Evolutionary conservation across 208 protist species (phyloP).

Genomic region (Acanthamoeba lenticulata): DNA sequence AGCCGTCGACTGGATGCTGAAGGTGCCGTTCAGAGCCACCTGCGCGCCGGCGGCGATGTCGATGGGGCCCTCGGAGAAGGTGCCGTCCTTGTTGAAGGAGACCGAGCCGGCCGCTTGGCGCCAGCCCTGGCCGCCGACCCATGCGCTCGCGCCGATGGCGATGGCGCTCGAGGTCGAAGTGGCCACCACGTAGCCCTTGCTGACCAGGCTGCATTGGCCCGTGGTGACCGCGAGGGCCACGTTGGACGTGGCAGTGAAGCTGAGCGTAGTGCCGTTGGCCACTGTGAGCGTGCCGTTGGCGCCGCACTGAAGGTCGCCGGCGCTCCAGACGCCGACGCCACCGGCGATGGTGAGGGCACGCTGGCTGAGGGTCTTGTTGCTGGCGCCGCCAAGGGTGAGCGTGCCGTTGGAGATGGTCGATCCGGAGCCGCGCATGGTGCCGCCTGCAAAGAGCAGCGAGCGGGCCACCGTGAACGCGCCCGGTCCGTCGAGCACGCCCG

Average conservation of each 20-base stretch:
- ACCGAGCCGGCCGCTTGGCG: not conserved
- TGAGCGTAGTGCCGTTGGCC: not conserved
- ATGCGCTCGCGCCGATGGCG: not conserved
- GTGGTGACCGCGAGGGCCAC: not conserved
- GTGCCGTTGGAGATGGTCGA: conserved; percentile 1
- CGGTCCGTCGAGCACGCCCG: not conserved
- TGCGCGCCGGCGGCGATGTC: not conserved
- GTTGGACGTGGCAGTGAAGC: not conserved
- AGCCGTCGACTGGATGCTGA: not conserved
- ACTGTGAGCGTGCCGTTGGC: not conserved
- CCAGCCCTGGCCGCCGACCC: not conserved
- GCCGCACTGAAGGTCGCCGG: conserved; percentile 13
- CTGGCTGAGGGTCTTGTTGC: not conserved
- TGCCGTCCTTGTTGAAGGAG: conserved; percentile 34
- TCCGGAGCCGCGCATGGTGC: conserved; percentile 47
- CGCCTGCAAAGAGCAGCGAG: not conserved
- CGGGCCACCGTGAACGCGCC: not conserved
- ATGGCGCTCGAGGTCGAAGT: not conserved
- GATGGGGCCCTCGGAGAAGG: not conserved
- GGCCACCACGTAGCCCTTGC: not conserved
- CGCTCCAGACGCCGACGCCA: not conserved
- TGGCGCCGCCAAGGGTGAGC: not conserved
- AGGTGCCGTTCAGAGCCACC: not conserved
- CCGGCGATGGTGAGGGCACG: not conserved
- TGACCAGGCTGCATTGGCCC: not conserved